These are phyloP conservation scores for Posidonia australis DNA, from an alignment of 106 monocot genomes.

Conservation along the genomic window DNA sequence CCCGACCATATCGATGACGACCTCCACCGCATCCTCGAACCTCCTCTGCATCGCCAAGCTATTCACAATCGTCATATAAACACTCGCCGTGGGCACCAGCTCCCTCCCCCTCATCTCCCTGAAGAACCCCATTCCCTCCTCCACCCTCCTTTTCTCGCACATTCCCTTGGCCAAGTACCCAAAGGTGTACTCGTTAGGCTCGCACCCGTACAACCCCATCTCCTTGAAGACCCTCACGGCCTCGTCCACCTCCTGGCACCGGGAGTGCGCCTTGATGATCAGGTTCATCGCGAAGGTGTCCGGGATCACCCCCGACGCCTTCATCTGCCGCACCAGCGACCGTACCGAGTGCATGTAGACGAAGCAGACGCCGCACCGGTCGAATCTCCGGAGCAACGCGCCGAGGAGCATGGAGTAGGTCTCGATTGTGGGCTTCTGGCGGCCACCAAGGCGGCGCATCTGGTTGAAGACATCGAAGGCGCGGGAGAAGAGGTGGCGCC, in stretches of 20 bases:
- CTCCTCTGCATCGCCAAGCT: conserved; percentile 56
- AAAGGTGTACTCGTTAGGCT: conserved; percentile 71
- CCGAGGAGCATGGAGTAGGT: conserved; percentile 72
- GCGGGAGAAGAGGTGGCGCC: conserved; percentile 68
- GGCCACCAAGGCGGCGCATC: conserved; percentile 20
- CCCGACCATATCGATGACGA: conserved; percentile 63
- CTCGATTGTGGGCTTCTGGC: conserved; percentile 39
- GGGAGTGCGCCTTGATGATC: conserved; percentile 73
- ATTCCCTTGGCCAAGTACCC: conserved; percentile 69
- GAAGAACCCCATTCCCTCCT: conserved; percentile 40
- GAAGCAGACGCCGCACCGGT: conserved; percentile 42
- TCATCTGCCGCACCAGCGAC: conserved; percentile 71
- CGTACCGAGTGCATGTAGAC: conserved; percentile 74
- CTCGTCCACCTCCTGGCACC: conserved; percentile 75
- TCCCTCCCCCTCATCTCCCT: conserved; percentile 74
- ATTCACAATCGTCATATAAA: conserved; percentile 56
- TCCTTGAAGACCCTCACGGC: conserved; percentile 60
- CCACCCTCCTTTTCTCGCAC: conserved; percentile 67
- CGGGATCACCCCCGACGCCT: conserved; percentile 56
- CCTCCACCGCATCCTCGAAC: conserved; percentile 54
- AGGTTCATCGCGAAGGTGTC: conserved; percentile 56
- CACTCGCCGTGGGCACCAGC: conserved; percentile 48
- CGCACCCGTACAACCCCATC: conserved; percentile 74
- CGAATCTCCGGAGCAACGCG: conserved; percentile 51
- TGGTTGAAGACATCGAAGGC: conserved; percentile 83